Conservation (phyloP, 2,329 filamentous ascomycete species). For the Arthrobotrys sphaeroides region DNA sequence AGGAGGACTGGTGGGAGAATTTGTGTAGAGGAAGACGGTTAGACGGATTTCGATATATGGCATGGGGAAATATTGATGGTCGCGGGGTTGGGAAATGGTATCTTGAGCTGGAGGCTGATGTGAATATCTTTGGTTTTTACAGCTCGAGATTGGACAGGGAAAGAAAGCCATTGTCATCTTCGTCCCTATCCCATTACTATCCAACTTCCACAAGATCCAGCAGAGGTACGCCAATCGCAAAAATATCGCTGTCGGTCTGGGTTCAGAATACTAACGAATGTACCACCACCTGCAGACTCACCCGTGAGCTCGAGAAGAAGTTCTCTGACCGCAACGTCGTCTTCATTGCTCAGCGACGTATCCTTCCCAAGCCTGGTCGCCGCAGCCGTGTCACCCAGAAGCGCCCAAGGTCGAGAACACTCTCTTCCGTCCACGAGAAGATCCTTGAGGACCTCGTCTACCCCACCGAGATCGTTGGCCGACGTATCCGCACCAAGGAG, state of each 20-base stretch:
- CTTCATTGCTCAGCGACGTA: conserved; percentile 98
- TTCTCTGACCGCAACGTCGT: conserved; percentile 99
- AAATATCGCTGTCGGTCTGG: background rate
- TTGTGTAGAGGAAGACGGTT: background rate
- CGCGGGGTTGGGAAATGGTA: conserved; percentile 38
- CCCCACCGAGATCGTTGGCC: conserved; percentile 99
- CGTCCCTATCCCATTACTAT: conserved; percentile 98
- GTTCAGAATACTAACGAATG: background rate
- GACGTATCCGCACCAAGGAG: conserved; percentile 98
- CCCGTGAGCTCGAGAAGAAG: conserved; percentile 99
- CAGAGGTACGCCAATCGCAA: conserved; percentile 80
- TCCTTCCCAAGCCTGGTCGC: conserved; percentile 95
- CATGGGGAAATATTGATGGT: conserved; percentile 10
- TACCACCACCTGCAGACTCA: conserved; percentile 79
- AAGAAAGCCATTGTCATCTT: conserved; percentile 99
- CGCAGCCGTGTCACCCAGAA: conserved; percentile 97
- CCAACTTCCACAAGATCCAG: conserved; percentile 99
- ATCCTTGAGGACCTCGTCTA: conserved; percentile 98
- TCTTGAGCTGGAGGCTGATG: conserved; percentile 55
- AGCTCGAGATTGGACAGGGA: conserved; percentile 99
- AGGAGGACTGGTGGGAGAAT: background rate
- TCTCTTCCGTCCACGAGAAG: conserved; percentile 98
- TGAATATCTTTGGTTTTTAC: conserved; percentile 59
- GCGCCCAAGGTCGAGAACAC: conserved; percentile 95
- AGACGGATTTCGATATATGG: background rate